A percentile compares a stretch with the other conserved stretches of the same genome.
phyloP scores from a whole-genome alignment of 148 eudicot species.

The Rhododendron griersonianum region DNA sequence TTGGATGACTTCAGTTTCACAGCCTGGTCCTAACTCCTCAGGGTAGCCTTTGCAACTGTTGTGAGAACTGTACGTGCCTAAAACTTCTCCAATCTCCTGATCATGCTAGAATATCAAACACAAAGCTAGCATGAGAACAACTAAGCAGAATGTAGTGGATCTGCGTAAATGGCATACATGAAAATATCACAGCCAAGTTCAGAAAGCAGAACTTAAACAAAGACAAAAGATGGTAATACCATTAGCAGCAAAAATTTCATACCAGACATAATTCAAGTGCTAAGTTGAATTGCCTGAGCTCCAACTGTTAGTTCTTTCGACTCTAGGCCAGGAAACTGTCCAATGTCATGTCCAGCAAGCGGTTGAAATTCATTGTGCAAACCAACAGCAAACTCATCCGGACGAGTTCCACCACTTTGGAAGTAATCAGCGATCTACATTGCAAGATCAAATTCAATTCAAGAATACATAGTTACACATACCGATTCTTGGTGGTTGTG shows the following conservation, averaged over 20 bases:
- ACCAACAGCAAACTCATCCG: conserved; percentile 80
- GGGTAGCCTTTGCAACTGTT: neutral
- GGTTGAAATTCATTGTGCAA: conserved; percentile 60
- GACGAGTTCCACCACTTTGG: conserved; percentile 58
- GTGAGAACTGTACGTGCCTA: neutral
- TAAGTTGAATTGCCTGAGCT: conserved; percentile 23
- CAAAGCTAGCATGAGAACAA: neutral
- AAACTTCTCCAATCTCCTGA: neutral
- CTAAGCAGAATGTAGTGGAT: neutral
- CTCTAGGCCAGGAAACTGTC: conserved; percentile 80
- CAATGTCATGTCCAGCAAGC: conserved; percentile 71
- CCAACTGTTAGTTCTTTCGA: conserved; percentile 14
- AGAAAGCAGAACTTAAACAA: neutral
- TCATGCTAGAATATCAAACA: neutral
- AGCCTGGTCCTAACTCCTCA: neutral
- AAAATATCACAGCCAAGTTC: neutral
- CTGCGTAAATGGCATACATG: neutral
- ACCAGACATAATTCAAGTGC: conserved; percentile 7
- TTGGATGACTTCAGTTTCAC: neutral
- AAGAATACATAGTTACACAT: neutral
- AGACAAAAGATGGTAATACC: neutral
- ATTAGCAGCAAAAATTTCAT: neutral
- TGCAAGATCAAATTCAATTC: conserved; percentile 2
- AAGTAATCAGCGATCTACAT: conserved; percentile 80
- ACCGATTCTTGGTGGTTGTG: neutral